These are phyloP conservation scores for Flaveria linearis DNA, from an alignment of 129 eudicot species.

Conservation along the genomic window DNA sequence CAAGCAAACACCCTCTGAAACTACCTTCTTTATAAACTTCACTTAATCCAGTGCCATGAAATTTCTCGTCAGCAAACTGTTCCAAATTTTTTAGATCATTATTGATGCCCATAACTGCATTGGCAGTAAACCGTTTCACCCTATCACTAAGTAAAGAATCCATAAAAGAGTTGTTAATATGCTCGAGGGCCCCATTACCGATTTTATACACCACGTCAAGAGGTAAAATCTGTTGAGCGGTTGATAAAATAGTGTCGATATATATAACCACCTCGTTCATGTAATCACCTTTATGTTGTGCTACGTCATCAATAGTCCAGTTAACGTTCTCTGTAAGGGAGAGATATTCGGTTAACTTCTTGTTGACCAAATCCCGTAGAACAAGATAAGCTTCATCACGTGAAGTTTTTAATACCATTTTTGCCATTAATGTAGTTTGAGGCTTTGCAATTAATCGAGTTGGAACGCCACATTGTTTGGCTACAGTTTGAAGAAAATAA, in stretches of 20 bases:
- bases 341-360: constrained; percentile 67
- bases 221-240: constrained; percentile 89
- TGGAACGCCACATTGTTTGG: constrained; percentile 82
- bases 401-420: constrained; percentile 66
- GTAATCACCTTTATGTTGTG: constrained; percentile 59
- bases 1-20: constrained; percentile 67
- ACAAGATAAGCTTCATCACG: constrained; percentile 75
- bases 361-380: constrained; percentile 60
- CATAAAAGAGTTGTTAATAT: constrained; percentile 67
- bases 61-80: constrained; percentile 78
- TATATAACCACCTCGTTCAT: constrained; percentile 68
- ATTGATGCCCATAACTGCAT: constrained; percentile 71
- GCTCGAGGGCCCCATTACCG: constrained; percentile 89
- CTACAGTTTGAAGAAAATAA: constrained; percentile 78
- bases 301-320: constrained; percentile 75
- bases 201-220: constrained; percentile 79
- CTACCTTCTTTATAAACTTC: constrained; percentile 79
- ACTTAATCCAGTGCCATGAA: constrained; percentile 70
- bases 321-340: constrained; percentile 64
- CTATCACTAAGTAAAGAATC: constrained; percentile 73
- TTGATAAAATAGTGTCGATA: constrained; percentile 72
- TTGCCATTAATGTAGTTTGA: constrained; percentile 60
- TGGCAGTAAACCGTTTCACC: constrained; percentile 74
- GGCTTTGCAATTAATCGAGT: constrained; percentile 62
- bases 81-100: constrained; percentile 68